Base-by-base conservation (phyloP, 106 monocot species). In the Acorus calamus region DNA sequence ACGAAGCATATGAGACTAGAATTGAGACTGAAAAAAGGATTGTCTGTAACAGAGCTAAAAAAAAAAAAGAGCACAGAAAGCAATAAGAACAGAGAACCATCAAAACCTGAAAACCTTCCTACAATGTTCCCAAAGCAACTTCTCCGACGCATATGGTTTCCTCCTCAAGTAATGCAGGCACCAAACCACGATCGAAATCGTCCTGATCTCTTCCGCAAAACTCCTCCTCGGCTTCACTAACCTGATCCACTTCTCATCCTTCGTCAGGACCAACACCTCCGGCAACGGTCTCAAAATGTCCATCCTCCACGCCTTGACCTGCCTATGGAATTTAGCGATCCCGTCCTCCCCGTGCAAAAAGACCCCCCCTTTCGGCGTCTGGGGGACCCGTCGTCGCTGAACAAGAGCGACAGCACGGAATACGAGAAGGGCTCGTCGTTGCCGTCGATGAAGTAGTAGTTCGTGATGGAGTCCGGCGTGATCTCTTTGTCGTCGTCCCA, bases 171-270 rank as follows among this genome's bases (percentile, higher is more conserved):
- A 84, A 53, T 88, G 88, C 45, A 88, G 75, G 52, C 75, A 50
- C 7, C 84, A 76, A 3, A 76, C 51, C 0, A 72, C 78, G 51
- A 84, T 66, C 81, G 84, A 55, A 8, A 73, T 56, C 7, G 75
- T 61, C 62, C 81, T 66, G 10, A 80, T 66, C 4, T 47, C 64
- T 3, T 43, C 66, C 56, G 81, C 84, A 4, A 73, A 83, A 42
- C 57, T 70, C 64, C 76, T 84, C 69, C 73, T 71, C 0, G 88
- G 80, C 56, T 73, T 82, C 59, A 69, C 46, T n/a, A 79, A 70
- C 70, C 70, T 69, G 42, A 88, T 76, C 98, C 98, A 92, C 43
- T 65, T 79, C 7, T 68, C 70, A 11, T 96, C 79, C 64, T 76
- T 84, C 0, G 83, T 74, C 4, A 77, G 74, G 3, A 92, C 81